Percentiles rank a stretch among this genome's conserved stretches.
Evolutionary conservation across 192 early-diverging fungal species (phyloP).

Genomic region (Podila horticola): DNA sequence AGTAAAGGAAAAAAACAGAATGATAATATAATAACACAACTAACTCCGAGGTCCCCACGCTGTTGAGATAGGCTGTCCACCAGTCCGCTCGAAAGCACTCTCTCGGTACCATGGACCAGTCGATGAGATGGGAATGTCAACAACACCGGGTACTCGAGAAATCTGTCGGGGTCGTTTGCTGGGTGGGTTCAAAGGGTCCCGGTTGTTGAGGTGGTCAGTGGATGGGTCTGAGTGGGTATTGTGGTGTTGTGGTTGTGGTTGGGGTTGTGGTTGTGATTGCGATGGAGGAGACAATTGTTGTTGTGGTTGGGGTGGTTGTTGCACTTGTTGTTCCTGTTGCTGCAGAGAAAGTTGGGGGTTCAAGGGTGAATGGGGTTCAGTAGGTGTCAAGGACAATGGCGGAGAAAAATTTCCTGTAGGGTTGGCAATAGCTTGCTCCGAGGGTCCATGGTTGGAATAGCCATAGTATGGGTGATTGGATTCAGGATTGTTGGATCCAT

Average conservation of each 20-base stretch:
- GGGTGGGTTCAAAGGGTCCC: conserved; percentile 15
- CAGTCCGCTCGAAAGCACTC: neutral
- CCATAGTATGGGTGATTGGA: neutral
- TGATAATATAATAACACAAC: neutral
- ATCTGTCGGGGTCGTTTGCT: conserved; percentile 30
- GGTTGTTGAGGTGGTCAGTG: conserved; percentile 7
- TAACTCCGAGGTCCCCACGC: neutral
- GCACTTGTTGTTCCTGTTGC: conserved; percentile 18
- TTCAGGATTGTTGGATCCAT: conserved; percentile 2
- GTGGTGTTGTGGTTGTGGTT: conserved; percentile 4
- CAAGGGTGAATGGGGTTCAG: conserved; percentile 37
- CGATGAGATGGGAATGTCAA: neutral
- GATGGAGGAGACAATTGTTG: conserved; percentile 8
- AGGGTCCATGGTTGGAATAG: neutral
- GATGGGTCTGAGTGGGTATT: neutral
- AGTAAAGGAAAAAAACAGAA: neutral
- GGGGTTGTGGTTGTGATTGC: conserved; percentile 5
- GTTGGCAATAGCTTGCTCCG: conserved; percentile 10
- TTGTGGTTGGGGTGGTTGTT: conserved; percentile 20
- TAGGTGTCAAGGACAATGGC: conserved; percentile 29
- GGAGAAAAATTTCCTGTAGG: conserved; percentile 36
- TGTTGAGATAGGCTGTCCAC: conserved; percentile 1
- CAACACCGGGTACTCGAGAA: conserved; percentile 13
- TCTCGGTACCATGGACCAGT: neutral
- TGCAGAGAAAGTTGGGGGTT: conserved; percentile 14